These are phyloP conservation scores for Thelonectria rubi DNA, from an alignment of 2,329 filamentous ascomycete genomes.

Conservation along the genomic window DNA sequence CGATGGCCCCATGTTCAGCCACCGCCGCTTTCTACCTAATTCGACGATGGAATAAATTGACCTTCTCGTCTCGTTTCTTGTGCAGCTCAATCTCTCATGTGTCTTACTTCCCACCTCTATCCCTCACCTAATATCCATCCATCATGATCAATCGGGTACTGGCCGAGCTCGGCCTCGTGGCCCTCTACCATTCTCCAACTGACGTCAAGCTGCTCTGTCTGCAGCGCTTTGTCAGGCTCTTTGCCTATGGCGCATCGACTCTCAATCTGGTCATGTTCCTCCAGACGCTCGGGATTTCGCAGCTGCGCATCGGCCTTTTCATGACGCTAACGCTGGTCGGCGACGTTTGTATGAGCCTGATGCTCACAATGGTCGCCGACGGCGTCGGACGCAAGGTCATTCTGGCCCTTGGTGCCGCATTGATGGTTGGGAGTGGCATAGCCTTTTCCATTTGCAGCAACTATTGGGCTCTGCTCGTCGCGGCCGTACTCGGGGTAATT, in stretches of 20 bases:
- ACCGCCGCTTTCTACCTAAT: not conserved
- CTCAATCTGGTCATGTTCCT: conserved; percentile 68
- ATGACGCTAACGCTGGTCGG: conserved; percentile 72
- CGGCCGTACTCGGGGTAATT: conserved; percentile 69
- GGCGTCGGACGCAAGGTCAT: conserved; percentile 62
- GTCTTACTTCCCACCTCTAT: not conserved
- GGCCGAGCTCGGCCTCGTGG: conserved; percentile 40
- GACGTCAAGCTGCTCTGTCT: conserved; percentile 62
- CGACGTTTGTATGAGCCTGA: conserved; percentile 66
- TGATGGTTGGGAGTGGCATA: conserved; percentile 66
- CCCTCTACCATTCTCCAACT: conserved; percentile 33
- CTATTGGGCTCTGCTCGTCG: conserved; percentile 67
- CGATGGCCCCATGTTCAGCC: not conserved
- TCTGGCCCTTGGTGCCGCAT: conserved; percentile 61
- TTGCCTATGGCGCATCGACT: conserved; percentile 68
- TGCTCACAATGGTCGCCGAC: conserved; percentile 68
- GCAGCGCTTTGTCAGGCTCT: conserved; percentile 69
- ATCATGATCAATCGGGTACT: conserved; percentile 4
- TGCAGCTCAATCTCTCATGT: no score
- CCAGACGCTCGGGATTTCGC: conserved; percentile 57
- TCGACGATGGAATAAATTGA: not conserved
- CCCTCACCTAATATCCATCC: not conserved
- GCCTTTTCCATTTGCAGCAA: conserved; percentile 62
- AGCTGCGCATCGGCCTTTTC: conserved; percentile 66
- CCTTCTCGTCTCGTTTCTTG: not conserved